Evolutionary conservation across 441 rosid species (phyloP).

Genomic region (Geranium incanum): DNA sequence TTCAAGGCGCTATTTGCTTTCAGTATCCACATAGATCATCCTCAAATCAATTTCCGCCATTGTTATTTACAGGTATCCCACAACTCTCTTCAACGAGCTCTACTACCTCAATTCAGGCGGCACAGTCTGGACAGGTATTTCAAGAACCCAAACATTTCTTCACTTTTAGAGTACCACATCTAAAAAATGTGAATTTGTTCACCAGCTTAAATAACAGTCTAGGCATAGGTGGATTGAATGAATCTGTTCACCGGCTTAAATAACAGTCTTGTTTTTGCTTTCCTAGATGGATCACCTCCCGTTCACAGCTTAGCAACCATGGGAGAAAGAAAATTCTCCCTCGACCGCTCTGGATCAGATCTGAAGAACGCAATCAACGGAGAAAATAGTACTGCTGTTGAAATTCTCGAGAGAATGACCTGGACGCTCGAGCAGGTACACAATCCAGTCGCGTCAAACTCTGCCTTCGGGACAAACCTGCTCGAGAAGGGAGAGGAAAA

Average conservation of each 20-base stretch:
- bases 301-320: constrained; percentile 51
- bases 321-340: constrained; percentile 60
- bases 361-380: constrained; percentile 26
- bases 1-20: not conserved
- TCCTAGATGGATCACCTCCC: constrained; percentile 69
- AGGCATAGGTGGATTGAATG: too few relatives aligned
- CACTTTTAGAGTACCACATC: not conserved
- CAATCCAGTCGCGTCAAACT: constrained; percentile 48
- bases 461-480: constrained; percentile 78
- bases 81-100: constrained; percentile 84
- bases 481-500: constrained; percentile 84
- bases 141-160: constrained; percentile 4
- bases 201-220: too few relatives aligned
- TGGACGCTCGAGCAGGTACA: constrained; percentile 52
- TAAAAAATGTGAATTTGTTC: not conserved
- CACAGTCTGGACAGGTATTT: constrained; percentile 79
- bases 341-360: constrained; percentile 44
- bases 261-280: constrained; percentile 8
- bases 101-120: constrained; percentile 88
- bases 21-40: not conserved
- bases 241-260: too few relatives aligned
- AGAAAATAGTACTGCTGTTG: constrained; percentile 41
- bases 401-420: constrained; percentile 68
- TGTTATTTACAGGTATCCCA: constrained; percentile 53
- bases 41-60: not conserved